These are phyloP conservation scores for Clarireedia paspali DNA, from an alignment of 2,329 filamentous ascomycete species.

Conservation along the genomic window DNA sequence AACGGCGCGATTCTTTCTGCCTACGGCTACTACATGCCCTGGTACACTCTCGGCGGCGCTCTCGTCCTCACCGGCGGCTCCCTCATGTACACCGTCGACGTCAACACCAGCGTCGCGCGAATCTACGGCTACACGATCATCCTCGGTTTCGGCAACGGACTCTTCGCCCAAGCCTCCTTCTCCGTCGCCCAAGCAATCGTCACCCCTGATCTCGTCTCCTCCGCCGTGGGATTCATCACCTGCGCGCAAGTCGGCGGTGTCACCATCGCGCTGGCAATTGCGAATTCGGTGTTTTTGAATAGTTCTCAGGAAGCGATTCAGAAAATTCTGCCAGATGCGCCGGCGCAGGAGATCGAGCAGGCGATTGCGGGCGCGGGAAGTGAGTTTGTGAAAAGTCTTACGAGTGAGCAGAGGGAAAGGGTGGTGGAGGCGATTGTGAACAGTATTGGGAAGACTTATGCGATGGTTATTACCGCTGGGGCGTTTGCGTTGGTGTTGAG, in stretches of 20 bases:
- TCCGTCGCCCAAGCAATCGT: neutral
- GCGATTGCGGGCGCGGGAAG: conserved; percentile 26
- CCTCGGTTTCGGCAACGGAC: conserved; percentile 32
- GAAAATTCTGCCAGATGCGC: conserved; percentile 22
- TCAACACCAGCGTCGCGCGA: conserved; percentile 17
- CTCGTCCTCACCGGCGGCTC: conserved; percentile 26
- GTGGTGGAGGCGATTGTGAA: conserved; percentile 18
- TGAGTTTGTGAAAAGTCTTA: conserved; percentile 19
- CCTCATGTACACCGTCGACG: conserved; percentile 28
- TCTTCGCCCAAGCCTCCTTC: neutral
- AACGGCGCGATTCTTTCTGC: conserved; percentile 30
- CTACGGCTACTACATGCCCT: conserved; percentile 34
- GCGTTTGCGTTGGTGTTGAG: conserved; percentile 21
- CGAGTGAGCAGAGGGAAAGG: conserved; percentile 1
- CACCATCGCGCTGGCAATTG: conserved; percentile 33
- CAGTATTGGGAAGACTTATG: conserved; percentile 24
- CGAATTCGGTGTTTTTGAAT: conserved; percentile 34
- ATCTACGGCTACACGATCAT: conserved; percentile 31
- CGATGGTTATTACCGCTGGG: conserved; percentile 22
- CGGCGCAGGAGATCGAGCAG: conserved; percentile 23
- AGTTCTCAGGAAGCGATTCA: conserved; percentile 26
- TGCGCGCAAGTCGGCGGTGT: conserved; percentile 31
- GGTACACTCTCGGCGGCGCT: conserved; percentile 31
- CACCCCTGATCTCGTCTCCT: conserved; percentile 24
- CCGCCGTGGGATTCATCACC: conserved; percentile 34